Percentiles rank a stretch among this genome's conserved stretches.
These are phyloP conservation scores for Medicago ruthenica DNA, from an alignment of 306 rosid genomes.

Conservation along the genomic window DNA sequence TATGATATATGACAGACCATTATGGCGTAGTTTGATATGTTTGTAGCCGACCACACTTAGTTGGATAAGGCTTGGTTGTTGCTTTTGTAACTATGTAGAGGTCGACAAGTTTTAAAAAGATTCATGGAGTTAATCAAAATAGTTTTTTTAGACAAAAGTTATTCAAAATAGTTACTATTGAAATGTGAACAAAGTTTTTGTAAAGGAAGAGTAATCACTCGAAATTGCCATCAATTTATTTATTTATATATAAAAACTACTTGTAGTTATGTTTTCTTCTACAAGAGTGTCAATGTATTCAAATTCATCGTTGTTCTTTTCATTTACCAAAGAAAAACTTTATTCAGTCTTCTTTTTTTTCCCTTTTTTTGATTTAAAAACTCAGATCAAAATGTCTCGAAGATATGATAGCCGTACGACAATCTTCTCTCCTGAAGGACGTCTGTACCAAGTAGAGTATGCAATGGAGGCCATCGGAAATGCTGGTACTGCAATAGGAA, in stretches of 20 bases:
- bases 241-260: background rate
- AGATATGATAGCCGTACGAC: constrained; percentile 66
- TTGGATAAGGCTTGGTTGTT: too few species aligned
- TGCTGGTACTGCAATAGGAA: constrained; percentile 63
- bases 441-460: constrained; percentile 62
- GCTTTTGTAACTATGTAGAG: background rate
- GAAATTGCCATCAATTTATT: constrained; percentile 8
- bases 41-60: too few species aligned
- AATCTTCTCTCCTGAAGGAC: constrained; percentile 63
- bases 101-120: background rate
- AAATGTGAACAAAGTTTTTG: background rate
- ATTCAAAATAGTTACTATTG: background rate
- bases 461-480: constrained; percentile 66
- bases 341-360: constrained; percentile 21
- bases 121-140: background rate
- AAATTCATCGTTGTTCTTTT: background rate
- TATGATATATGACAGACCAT: too few species aligned
- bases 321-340: background rate
- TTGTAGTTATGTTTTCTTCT: background rate
- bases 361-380: constrained; percentile 31
- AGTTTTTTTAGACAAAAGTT: background rate
- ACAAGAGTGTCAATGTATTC: background rate
- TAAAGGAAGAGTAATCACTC: constrained; percentile 14
- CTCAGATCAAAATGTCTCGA: constrained; percentile 52
- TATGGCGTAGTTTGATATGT: too few species aligned